Evolutionary conservation across 768 basidiomycete genomes (phyloP), one percentile per base, ranked within the genome.

Genomic region (Megacollybia marginata): DNA sequence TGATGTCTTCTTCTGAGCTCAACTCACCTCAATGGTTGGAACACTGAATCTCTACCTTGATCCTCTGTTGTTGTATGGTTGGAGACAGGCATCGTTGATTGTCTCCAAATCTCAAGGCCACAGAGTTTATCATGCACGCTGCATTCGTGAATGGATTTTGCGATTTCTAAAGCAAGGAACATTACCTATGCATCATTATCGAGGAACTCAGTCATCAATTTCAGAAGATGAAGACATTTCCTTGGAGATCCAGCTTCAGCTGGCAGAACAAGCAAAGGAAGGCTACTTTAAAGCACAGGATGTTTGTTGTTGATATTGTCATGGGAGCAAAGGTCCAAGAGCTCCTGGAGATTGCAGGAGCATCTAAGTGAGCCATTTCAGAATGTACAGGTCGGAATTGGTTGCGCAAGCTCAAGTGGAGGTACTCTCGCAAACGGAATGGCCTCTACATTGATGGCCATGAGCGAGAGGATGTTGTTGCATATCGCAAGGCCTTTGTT

Each of bases 41-140:
- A 59, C 60, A 7, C 35, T 69, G n/a, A 69, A 67, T 52, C 49
- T 71, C 2, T 68, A 66, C 48, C 59, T 71, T 11, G 62, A 69
- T 46, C 45, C 58, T n/a, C n/a, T n/a, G n/a, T n/a, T n/a, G n/a
- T n/a, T n/a, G n/a, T n/a, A n/a, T n/a, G n/a, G n/a, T n/a, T 69
- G 68, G 67, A 44, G 56, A 13, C 45, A 68, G 31, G 59, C 67
- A 10, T 72, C 68, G 1, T 19, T 64, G 42, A 18, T 67, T 51
- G 56, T 56, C 4, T 50, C 69, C 35, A 65, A 59, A 50, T 49
- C 61, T 20, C 50, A 52, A 18, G 64, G 64, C 1, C 54, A 59
- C 45, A 61, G 63, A 9, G 19, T 52, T 11, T 54, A 56, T 9
- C 63, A 63, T 56, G 67, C 63, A 33, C 54, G 55, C 5, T 64